Evolutionary conservation across 1,284 basidiomycete species (phyloP).

Genomic region (Leccinum subrobustum): DNA sequence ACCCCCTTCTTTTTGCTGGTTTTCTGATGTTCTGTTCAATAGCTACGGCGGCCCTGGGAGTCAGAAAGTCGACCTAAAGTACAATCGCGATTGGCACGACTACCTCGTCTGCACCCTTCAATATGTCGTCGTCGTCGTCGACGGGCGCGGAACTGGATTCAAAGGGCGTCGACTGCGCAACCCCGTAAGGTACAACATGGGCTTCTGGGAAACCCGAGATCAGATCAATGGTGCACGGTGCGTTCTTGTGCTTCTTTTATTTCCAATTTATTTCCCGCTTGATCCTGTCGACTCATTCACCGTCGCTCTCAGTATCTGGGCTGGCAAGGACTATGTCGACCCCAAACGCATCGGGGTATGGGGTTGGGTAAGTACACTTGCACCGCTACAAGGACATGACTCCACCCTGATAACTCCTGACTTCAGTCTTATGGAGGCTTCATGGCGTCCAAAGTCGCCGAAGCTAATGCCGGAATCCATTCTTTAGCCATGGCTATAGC

Average conservation of each 20-base stretch:
- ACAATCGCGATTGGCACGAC: slow-evolving; percentile 80
- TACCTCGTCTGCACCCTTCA: slow-evolving; percentile 81
- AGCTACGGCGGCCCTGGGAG: slow-evolving; percentile 91
- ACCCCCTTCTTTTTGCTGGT: not conserved
- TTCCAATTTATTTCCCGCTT: slow-evolving; percentile 5
- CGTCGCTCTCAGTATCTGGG: slow-evolving; percentile 56
- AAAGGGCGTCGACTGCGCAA: slow-evolving; percentile 84
- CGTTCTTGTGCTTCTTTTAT: slow-evolving; percentile 29
- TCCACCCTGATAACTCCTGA: slow-evolving; percentile 8
- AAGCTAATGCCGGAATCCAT: slow-evolving; percentile 83
- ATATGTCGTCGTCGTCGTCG: slow-evolving; percentile 86
- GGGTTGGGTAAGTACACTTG: slow-evolving; percentile 76
- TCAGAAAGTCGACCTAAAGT: slow-evolving; percentile 72
- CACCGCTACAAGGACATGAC: not conserved
- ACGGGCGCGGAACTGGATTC: slow-evolving; percentile 93
- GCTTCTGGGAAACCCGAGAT: slow-evolving; percentile 84
- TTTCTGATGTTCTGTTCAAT: slow-evolving; percentile 8
- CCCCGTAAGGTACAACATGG: slow-evolving; percentile 81
- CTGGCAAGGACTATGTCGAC: slow-evolving; percentile 76
- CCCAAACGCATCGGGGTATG: slow-evolving; percentile 86
- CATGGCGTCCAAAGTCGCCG: slow-evolving; percentile 89
- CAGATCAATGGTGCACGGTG: slow-evolving; percentile 85
- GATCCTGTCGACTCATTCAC: not conserved
- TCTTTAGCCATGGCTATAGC: slow-evolving; percentile 88
- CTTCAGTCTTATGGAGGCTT: slow-evolving; percentile 88